Conservation (phyloP, 768 basidiomycete genomes). For the Pilatotrama ljubarskyi region DNA sequence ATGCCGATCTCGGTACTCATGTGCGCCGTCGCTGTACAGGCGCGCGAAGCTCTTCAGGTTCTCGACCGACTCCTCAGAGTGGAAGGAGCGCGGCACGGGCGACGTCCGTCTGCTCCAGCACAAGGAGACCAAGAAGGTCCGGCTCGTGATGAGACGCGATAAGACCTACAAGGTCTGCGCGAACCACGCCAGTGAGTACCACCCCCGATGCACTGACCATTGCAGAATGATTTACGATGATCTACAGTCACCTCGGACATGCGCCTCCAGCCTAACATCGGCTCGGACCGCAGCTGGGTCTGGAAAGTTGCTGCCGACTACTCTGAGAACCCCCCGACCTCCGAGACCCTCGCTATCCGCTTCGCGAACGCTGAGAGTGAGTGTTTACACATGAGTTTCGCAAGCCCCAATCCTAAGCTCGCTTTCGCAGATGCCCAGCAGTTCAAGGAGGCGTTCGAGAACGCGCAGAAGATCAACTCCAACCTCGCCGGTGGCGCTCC, state of each 20-base stretch:
- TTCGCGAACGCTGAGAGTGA: conserved; percentile 95
- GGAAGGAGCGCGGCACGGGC: conserved; percentile 98
- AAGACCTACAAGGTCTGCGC: conserved; percentile 99
- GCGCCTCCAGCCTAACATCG: conserved; percentile 95
- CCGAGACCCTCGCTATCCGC: conserved; percentile 97
- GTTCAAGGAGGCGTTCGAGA: conserved; percentile 90
- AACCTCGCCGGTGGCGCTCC: conserved; percentile 36
- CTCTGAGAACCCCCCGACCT: conserved; percentile 83
- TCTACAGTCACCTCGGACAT: conserved; percentile 81
- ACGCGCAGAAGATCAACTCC: conserved; percentile 73
- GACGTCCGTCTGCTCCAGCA: conserved; percentile 91
- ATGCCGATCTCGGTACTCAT: conserved; percentile 2
- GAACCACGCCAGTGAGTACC: conserved; percentile 81
- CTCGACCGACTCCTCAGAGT: conserved; percentile 72
- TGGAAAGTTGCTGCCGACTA: conserved; percentile 97
- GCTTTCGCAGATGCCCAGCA: conserved; percentile 66
- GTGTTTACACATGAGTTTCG: conserved; percentile 32
- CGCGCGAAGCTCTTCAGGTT: conserved; percentile 99
- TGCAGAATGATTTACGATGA: background rate
- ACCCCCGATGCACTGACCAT: conserved; percentile 9
- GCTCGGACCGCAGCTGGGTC: conserved; percentile 99
- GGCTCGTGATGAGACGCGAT: conserved; percentile 99
- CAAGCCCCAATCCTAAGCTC: background rate
- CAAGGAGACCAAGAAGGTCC: conserved; percentile 86
- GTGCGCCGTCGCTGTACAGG: conserved; percentile 47